phyloP scores from a whole-genome alignment of 2,329 filamentous ascomycete genomes.

The Fonsecaea erecta region DNA sequence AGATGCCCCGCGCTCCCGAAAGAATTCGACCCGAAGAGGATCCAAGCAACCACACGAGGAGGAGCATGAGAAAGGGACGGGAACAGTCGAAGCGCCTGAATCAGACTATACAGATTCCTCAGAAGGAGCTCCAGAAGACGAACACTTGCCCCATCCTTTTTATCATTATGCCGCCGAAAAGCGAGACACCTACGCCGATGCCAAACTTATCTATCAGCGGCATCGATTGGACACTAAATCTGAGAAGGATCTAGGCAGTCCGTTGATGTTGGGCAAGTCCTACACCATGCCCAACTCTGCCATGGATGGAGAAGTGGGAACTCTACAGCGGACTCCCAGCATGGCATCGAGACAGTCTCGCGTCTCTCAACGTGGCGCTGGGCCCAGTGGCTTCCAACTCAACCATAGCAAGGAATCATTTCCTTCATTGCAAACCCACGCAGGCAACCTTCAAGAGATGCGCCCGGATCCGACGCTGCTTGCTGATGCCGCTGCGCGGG shows the following conservation, averaged over 20 bases:
- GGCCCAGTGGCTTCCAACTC: slow-evolving; percentile 19
- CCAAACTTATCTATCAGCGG: slow-evolving; percentile 93
- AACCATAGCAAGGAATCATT: slow-evolving; percentile 30
- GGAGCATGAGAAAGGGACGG: slow-evolving; percentile 12
- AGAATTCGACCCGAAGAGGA: slow-evolving; percentile 14
- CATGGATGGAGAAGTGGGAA: slow-evolving; percentile 25
- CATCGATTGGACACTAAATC: slow-evolving; percentile 66
- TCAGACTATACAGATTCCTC: slow-evolving; percentile 25
- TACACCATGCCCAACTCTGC: slow-evolving; percentile 34
- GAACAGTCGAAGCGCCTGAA: slow-evolving; percentile 16
- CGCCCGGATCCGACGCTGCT: slow-evolving; percentile 40
- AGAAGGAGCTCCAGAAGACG: slow-evolving; percentile 33
- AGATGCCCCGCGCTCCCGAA: slow-evolving; percentile 23
- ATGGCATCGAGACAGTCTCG: slow-evolving; percentile 35
- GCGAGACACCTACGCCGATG: slow-evolving; percentile 90
- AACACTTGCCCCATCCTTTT: slow-evolving; percentile 60
- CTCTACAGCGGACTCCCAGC: slow-evolving; percentile 37
- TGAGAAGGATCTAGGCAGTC: slow-evolving; percentile 42
- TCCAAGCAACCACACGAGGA: slow-evolving; percentile 18
- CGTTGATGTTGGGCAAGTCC: slow-evolving; percentile 44
- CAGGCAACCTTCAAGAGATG: slow-evolving; percentile 21
- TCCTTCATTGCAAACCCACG: slow-evolving; percentile 33
- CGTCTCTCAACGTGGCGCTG: slow-evolving; percentile 32
- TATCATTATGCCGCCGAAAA: slow-evolving; percentile 95
- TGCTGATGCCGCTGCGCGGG: slow-evolving; percentile 55